A percentile compares a stretch with the other conserved stretches of the same genome.
Evolutionary conservation across 2,329 filamentous ascomycete genomes (phyloP).

Genomic region (Aspergillus sp.): DNA sequence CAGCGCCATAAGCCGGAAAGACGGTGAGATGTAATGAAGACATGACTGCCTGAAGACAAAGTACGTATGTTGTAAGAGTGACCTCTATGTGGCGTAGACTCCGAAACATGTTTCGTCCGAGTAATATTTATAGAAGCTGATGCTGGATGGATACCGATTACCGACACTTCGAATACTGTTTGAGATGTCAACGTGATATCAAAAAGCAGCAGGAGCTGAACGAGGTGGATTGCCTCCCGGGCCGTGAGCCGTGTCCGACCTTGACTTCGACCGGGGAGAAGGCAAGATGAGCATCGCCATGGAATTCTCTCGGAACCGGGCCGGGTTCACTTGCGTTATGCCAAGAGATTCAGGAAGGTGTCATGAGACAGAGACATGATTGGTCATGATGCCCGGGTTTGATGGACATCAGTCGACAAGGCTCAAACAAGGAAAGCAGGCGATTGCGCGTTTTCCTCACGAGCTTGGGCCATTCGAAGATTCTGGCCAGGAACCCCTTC

Average conservation of each 20-base stretch:
- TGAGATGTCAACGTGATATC: not conserved
- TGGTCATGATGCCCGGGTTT: not conserved
- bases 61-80: too few species aligned
- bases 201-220: not conserved
- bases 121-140: not conserved
- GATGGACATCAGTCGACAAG: not conserved
- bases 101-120: not conserved
- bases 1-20: too few species aligned
- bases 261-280: not conserved
- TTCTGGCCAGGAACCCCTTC: not conserved
- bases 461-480: not conserved
- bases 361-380: constrained; percentile 1
- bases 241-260: not conserved
- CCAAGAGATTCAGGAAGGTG: constrained; percentile 4
- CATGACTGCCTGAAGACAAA: too few species aligned
- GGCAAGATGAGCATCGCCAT: not conserved
- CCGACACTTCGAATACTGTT: not conserved
- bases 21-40: too few species aligned
- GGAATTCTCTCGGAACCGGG: not conserved
- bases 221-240: not conserved
- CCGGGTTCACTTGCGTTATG: not conserved
- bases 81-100: not conserved
- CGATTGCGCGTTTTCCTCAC: not conserved
- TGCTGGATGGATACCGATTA: not conserved
- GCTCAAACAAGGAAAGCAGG: not conserved